Evolutionary conservation across 352 stramenopile species (phyloP), one percentile per base, ranked within the genome.

Genomic region (Globisporangium paddicum): DNA sequence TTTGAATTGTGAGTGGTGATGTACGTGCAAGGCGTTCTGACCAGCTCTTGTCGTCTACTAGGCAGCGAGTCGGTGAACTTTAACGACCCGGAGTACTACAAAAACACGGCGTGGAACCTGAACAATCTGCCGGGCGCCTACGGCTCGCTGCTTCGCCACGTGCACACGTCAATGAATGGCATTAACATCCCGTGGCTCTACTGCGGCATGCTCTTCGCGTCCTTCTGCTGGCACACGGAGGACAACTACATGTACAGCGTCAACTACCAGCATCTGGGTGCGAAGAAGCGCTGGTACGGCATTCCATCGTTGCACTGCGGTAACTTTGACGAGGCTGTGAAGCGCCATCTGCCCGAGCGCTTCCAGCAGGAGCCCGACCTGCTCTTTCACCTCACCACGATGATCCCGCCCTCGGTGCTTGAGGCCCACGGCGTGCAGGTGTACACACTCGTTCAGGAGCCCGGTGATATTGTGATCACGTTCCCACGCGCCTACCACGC

Each of bases 191-290:
- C 97, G 7, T 99, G 97, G 97, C 73, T 99, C 41, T 99, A 99
- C 75, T 97, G 98, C 66, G 97, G 97, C 18, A 98, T 98, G 79
- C 68, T 99, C 3, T 99, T 99, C 63, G 93, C 93, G 2, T 97
- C 96, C 1, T 99, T 99, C 68, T 98, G 91, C 68, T 99, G 96
- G 96, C 97, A 99, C 70, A 98, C 94, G 28, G 97, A 99, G 74
- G 97, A 99, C 72, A 98, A 99, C 72, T 98, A 98, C 80, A 95
- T 99, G 71, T 99, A 98, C 68, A 98, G 87, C 49, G 98, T 99
- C 63, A 99, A 99, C 70, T 99, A 99, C 74, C 90, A 98, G 62
- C 96, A 99, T 71, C 72, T 86, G 16, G 97, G 97, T 5, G 93
- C 90, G 11, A 92, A 95, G 21, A 99, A 99, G 66, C 92, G 96